These are phyloP conservation scores for Proliferodiscus dingleyae DNA, from an alignment of 2,329 filamentous ascomycete species.

Conservation along the genomic window DNA sequence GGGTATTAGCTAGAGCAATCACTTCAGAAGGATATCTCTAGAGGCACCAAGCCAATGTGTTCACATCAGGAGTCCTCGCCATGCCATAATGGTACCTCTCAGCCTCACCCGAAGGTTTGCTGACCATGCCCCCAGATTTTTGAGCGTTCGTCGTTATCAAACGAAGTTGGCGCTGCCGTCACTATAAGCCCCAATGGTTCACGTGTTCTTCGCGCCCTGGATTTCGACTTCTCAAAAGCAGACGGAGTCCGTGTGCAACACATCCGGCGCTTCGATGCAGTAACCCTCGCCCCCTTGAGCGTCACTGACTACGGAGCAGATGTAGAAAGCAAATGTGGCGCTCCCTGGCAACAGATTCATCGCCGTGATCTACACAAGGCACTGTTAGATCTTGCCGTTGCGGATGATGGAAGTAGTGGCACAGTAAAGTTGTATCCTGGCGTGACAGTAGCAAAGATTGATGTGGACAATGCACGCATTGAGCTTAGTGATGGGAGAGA, in stretches of 20 bases:
- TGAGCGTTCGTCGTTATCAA: slow-evolving; percentile 35
- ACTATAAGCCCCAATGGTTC: slow-evolving; percentile 36
- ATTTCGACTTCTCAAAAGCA: neutral
- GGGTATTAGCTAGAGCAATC: too few species aligned
- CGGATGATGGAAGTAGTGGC: neutral
- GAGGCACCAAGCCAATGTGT: neutral
- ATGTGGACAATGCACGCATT: neutral
- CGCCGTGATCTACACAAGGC: neutral
- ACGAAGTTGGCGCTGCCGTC: slow-evolving; percentile 37
- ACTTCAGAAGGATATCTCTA: too few species aligned
- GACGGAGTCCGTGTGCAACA: neutral
- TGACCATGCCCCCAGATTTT: slow-evolving; percentile 25
- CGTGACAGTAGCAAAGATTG: neutral
- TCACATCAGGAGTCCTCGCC: neutral
- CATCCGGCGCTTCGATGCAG: too few species aligned
- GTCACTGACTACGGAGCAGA: neutral
- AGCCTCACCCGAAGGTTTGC: too few species aligned
- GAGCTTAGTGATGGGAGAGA: neutral
- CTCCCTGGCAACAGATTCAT: neutral
- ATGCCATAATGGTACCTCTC: neutral
- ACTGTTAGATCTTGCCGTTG: neutral
- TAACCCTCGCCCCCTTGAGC: too few species aligned
- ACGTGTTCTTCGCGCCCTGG: slow-evolving; percentile 33
- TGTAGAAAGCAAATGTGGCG: neutral
- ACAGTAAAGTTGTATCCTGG: neutral